These are phyloP conservation scores for Schizophyllum amplum DNA, from an alignment of 1,284 basidiomycete genomes.

Conservation along the genomic window DNA sequence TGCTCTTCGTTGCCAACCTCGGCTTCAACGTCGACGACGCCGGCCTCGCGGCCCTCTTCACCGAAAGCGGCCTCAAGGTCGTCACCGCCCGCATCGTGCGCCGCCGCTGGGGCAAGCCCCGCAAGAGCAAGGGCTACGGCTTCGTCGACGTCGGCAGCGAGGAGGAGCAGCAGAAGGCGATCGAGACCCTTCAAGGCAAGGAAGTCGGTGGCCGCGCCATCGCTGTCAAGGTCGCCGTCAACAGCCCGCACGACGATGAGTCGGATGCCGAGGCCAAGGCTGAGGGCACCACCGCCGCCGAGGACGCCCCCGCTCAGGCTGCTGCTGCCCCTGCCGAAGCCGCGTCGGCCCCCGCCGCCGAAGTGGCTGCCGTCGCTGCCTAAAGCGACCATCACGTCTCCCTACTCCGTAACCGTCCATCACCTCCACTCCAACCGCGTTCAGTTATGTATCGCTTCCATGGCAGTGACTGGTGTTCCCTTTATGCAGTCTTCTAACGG, in stretches of 20 bases:
- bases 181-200: constrained; percentile 74
- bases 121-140: constrained; percentile 88
- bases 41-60: constrained; percentile 70
- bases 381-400: constrained; percentile 4
- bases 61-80: constrained; percentile 72
- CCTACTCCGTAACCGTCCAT: constrained; percentile 14
- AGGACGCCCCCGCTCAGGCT: constrained; percentile 16
- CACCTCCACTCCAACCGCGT: constrained; percentile 18
- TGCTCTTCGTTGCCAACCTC: constrained; percentile 93
- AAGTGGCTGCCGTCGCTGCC: constrained; percentile 13
- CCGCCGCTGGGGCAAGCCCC: constrained; percentile 70
- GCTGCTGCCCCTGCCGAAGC: constrained; percentile 21
- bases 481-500: neutral
- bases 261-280: constrained; percentile 29
- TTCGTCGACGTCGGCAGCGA: constrained; percentile 87
- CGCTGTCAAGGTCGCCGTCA: constrained; percentile 85
- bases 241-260: constrained; percentile 43
- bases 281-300: neutral
- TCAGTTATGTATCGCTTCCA: neutral
- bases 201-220: constrained; percentile 73
- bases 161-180: constrained; percentile 80
- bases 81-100: constrained; percentile 82
- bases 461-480: neutral
- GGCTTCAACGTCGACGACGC: constrained; percentile 86
- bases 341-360: constrained; percentile 17